These are phyloP conservation scores for Oryza glumipatula DNA, from an alignment of 176 grass and related monocot species.

Conservation along the genomic window DNA sequence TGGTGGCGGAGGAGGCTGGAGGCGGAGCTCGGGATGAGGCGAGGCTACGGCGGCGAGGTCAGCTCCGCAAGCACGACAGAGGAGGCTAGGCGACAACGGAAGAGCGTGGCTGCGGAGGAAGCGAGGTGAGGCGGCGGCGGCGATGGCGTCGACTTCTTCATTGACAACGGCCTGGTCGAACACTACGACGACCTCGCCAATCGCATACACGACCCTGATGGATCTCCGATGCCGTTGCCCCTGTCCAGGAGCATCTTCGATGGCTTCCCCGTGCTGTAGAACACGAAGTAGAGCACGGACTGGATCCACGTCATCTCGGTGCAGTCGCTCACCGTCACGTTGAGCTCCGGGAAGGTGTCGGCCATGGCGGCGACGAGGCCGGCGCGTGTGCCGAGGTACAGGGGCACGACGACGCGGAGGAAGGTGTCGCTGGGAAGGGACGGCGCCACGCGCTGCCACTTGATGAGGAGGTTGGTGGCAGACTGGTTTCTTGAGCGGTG, in stretches of 20 bases:
- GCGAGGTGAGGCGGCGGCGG: too few relatives aligned
- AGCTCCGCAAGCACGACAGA: too few relatives aligned
- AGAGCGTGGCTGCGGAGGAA: too few relatives aligned
- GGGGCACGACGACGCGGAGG: slow-evolving; percentile 44
- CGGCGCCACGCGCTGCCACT: slow-evolving; percentile 48
- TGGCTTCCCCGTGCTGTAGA: slow-evolving; percentile 42
- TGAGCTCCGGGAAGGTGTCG: slow-evolving; percentile 55
- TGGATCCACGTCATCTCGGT: slow-evolving; percentile 77
- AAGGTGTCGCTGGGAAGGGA: slow-evolving; percentile 26
- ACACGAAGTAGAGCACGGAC: slow-evolving; percentile 61
- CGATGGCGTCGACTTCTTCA: too few relatives aligned
- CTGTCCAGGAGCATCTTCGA: slow-evolving; percentile 52
- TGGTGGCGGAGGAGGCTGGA: too few relatives aligned
- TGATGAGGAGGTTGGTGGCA: slow-evolving; percentile 47
- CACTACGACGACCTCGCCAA: too few relatives aligned
- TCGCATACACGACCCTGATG: too few relatives aligned
- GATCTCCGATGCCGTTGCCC: neutral
- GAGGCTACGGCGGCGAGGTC: too few relatives aligned
- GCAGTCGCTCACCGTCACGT: slow-evolving; percentile 41
- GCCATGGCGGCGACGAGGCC: slow-evolving; percentile 25
- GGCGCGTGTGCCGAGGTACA: slow-evolving; percentile 44
- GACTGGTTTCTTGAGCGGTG: slow-evolving; percentile 36
- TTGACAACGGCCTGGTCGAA: too few relatives aligned
- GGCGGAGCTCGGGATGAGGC: too few relatives aligned
- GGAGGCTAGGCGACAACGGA: too few relatives aligned